phyloP scores from a whole-genome alignment of 768 basidiomycete species.

The Ramaria rubella region DNA sequence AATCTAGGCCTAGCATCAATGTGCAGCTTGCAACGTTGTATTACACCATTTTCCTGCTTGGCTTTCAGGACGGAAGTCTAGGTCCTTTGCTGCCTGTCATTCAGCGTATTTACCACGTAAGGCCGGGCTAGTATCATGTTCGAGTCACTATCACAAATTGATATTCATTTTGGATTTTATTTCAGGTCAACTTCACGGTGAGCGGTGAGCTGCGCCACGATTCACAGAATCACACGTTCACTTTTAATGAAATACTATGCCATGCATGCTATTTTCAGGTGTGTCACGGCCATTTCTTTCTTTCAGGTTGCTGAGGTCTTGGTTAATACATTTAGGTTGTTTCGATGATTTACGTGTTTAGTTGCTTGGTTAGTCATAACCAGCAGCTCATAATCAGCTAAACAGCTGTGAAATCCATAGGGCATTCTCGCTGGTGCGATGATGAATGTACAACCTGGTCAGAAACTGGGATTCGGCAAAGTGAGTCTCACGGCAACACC shows the following conservation, averaged over 20 bases:
- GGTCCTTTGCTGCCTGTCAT: conserved; percentile 35
- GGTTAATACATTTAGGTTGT: conserved; percentile 19
- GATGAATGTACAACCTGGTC: conserved; percentile 23
- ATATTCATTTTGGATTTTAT: background rate
- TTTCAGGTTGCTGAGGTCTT: background rate
- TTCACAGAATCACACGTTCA: background rate
- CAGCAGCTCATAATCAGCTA: background rate
- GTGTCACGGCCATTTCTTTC: background rate
- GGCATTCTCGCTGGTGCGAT: conserved; percentile 30
- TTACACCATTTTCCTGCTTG: conserved; percentile 29
- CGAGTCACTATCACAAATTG: background rate
- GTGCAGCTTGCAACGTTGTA: conserved; percentile 31
- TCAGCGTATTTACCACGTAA: conserved; percentile 30
- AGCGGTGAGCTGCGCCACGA: too few relatives aligned
- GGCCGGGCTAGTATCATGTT: conserved; percentile 3
- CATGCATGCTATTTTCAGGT: background rate
- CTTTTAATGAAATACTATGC: background rate
- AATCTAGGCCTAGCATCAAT: background rate
- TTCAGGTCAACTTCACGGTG: background rate
- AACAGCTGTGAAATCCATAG: conserved; percentile 13
- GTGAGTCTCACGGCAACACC: conserved; percentile 12
- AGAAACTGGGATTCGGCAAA: conserved; percentile 30
- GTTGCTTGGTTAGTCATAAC: conserved; percentile 28
- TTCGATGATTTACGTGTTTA: conserved; percentile 38
- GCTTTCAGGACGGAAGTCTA: conserved; percentile 35